phyloP scores from a whole-genome alignment of 2,329 filamentous ascomycete genomes.

The Trichophyton equinum region DNA sequence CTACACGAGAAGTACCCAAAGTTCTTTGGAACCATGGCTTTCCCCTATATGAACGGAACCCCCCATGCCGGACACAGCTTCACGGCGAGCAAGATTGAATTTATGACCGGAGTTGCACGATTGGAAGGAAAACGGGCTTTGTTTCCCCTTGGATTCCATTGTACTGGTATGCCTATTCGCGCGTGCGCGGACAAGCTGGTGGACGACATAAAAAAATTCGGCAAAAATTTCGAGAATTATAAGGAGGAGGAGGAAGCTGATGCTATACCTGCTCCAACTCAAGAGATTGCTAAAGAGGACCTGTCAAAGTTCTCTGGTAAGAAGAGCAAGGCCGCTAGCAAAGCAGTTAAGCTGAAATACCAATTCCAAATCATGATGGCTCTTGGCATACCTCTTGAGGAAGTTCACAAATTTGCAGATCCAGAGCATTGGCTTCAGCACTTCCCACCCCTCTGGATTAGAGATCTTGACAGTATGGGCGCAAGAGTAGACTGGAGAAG shows the following conservation, averaged over 20 bases:
- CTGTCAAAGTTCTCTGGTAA: slow-evolving; percentile 83
- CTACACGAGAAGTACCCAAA: slow-evolving; percentile 74
- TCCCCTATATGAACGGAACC: slow-evolving; percentile 75
- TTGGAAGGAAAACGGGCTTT: slow-evolving; percentile 82
- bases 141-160: slow-evolving; percentile 90
- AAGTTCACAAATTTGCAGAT: slow-evolving; percentile 89
- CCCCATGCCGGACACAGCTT: slow-evolving; percentile 89
- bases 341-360: slow-evolving; percentile 88
- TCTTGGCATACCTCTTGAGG: slow-evolving; percentile 70
- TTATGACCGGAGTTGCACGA: slow-evolving; percentile 69
- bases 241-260: slow-evolving; percentile 48
- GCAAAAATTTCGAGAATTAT: slow-evolving; percentile 70
- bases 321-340: slow-evolving; percentile 83
- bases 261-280: slow-evolving; percentile 47
- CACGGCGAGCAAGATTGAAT: slow-evolving; percentile 85
- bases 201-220: slow-evolving; percentile 80
- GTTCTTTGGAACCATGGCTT: slow-evolving; percentile 73
- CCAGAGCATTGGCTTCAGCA: slow-evolving; percentile 82
- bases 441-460: slow-evolving; percentile 68
- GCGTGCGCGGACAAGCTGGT: slow-evolving; percentile 91
- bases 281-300: slow-evolving; percentile 59
- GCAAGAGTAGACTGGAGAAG: slow-evolving; percentile 86
- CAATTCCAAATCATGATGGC: slow-evolving; percentile 92
- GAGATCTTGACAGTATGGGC: slow-evolving; percentile 73
- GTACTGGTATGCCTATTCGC: slow-evolving; percentile 96